phyloP scores from a whole-genome alignment of 2,329 filamentous ascomycete genomes.

The Raffaelea deltoideospora region DNA sequence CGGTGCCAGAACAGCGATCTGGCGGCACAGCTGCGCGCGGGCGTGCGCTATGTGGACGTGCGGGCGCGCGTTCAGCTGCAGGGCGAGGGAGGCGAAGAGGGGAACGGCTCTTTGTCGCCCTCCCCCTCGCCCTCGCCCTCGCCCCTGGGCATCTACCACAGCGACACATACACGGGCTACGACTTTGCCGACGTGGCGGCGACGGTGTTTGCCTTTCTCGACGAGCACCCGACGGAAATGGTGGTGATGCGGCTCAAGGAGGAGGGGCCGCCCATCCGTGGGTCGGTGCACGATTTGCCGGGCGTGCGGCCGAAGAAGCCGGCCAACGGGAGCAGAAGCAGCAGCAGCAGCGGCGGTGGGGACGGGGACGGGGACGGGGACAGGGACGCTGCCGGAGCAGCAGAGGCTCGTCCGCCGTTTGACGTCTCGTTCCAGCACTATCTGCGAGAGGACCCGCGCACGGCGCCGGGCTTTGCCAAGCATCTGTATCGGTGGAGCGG shows the following conservation, averaged over 20 bases:
- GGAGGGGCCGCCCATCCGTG: conserved; percentile 22
- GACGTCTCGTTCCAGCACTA: conserved; percentile 29
- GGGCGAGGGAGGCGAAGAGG: too few species aligned
- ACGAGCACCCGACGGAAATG: conserved; percentile 27
- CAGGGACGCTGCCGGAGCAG: neutral
- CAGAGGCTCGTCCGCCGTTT: conserved; percentile 17
- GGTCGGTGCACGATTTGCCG: conserved; percentile 3
- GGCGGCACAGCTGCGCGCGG: conserved; percentile 26
- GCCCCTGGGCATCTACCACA: conserved; percentile 32
- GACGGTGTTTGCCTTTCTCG: conserved; percentile 29
- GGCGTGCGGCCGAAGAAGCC: neutral
- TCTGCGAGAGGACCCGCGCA: conserved; percentile 18
- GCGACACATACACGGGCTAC: conserved; percentile 27
- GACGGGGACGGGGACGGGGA: too few species aligned
- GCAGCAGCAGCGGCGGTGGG: too few species aligned
- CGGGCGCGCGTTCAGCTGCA: conserved; percentile 22
- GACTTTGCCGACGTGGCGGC: conserved; percentile 26
- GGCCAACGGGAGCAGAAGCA: neutral
- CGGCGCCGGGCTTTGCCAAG: conserved; percentile 17
- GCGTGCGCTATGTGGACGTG: conserved; percentile 35
- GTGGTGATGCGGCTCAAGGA: conserved; percentile 35
- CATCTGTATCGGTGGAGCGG: conserved; percentile 17
- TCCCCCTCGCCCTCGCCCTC: conserved; percentile 14
- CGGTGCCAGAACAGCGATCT: conserved; percentile 34
- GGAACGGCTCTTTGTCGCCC: too few species aligned